phyloP scores from a whole-genome alignment of 208 protist genomes.

The Wallacemonas sp. region DNA sequence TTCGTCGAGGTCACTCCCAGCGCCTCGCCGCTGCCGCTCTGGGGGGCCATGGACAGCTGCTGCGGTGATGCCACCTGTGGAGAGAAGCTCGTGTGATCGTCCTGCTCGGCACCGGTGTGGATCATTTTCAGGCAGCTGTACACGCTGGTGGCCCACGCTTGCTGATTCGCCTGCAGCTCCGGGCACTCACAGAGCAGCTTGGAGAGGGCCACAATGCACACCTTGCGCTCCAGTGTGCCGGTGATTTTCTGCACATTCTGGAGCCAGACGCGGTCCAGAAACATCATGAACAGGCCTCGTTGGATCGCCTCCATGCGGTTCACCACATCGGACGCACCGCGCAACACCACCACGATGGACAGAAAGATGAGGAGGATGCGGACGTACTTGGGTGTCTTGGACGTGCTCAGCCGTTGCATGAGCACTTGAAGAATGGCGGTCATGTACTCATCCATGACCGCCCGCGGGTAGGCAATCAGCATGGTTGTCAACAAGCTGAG shows the following conservation, averaged over 20 bases:
- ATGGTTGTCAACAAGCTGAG: constrained; percentile 84
- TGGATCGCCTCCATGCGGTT: constrained; percentile 63
- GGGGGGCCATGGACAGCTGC: constrained; percentile 22
- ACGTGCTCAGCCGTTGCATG: constrained; percentile 60
- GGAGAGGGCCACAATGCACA: constrained; percentile 75
- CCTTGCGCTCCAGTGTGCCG: constrained; percentile 79
- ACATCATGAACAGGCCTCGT: constrained; percentile 71
- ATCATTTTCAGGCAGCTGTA: constrained; percentile 76
- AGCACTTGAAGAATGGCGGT: constrained; percentile 57
- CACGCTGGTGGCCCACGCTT: constrained; percentile 63
- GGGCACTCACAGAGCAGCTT: constrained; percentile 64
- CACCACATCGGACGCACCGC: constrained; percentile 62
- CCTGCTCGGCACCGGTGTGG: constrained; percentile 58
- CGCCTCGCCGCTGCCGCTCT: constrained; percentile 5
- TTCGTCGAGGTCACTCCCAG: constrained; percentile 28
- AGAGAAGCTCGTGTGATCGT: constrained; percentile 78
- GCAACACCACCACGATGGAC: constrained; percentile 63
- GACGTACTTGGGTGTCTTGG: constrained; percentile 86
- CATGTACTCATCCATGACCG: constrained; percentile 64
- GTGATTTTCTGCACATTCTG: constrained; percentile 82
- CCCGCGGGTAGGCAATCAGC: constrained; percentile 66
- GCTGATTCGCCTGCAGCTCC: constrained; percentile 52
- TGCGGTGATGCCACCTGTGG: constrained; percentile 31
- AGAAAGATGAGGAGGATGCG: constrained; percentile 90
- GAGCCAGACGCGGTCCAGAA: constrained; percentile 79